phyloP scores from a whole-genome alignment of 1,284 basidiomycete genomes.

The Marasmius sp. region DNA sequence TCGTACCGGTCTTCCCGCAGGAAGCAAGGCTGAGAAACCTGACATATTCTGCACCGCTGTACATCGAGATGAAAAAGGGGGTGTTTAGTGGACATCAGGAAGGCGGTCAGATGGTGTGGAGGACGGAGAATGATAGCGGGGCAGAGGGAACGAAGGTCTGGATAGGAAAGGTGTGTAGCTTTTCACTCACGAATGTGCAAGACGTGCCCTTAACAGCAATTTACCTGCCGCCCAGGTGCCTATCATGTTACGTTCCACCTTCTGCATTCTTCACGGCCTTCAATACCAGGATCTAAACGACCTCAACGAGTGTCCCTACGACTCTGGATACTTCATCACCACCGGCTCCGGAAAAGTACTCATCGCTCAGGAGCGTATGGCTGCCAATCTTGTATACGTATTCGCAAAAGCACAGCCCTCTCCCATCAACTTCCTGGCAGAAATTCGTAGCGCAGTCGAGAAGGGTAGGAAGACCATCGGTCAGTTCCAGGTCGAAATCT shows the following conservation, averaged over 20 bases:
- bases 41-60: conserved; percentile 95
- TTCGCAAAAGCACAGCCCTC: conserved; percentile 98
- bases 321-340: conserved; percentile 99
- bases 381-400: conserved; percentile 98
- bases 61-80: conserved; percentile 94
- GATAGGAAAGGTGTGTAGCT: conserved; percentile 80
- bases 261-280: conserved; percentile 87
- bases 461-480: conserved; percentile 98
- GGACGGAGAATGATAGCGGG: conserved; percentile 67
- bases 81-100: conserved; percentile 82
- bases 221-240: conserved; percentile 67
- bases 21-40: conserved; percentile 94
- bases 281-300: conserved; percentile 84
- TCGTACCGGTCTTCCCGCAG: conserved; percentile 94
- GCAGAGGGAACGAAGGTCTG: conserved; percentile 83
- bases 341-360: conserved; percentile 99
- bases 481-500: conserved; percentile 98
- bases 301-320: conserved; percentile 96
- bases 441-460: conserved; percentile 97
- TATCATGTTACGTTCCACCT: conserved; percentile 96
- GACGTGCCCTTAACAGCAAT: conserved; percentile 10
- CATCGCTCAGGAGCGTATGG: conserved; percentile 99
- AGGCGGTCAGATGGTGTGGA: conserved; percentile 86
- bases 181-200: not conserved
- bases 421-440: conserved; percentile 93